Evolutionary conservation across 2,329 filamentous ascomycete species (phyloP).

Genomic region (Pochonia chlamydosporia): DNA sequence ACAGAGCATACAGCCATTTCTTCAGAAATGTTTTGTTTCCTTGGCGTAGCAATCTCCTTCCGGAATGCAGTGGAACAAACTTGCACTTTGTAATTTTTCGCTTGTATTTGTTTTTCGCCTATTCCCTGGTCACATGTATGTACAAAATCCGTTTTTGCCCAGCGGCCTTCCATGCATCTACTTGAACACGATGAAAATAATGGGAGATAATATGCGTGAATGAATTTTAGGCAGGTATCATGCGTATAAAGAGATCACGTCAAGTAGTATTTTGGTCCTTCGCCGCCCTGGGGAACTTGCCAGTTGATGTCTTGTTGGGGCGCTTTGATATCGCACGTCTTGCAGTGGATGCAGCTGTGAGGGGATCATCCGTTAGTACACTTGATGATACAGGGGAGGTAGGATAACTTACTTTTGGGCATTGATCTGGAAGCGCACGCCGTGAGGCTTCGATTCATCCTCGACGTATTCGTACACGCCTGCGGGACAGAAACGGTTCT

Average conservation of each 20-base stretch:
- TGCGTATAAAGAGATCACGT: conserved; percentile 32
- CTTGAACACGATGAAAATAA: background rate
- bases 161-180: conserved; percentile 5
- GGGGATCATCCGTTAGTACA: conserved; percentile 1
- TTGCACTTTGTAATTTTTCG: background rate
- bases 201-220: background rate
- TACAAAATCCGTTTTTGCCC: conserved; percentile 3
- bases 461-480: conserved; percentile 98
- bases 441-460: conserved; percentile 77
- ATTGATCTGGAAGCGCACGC: conserved; percentile 96
- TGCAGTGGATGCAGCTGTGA: conserved; percentile 91
- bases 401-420: conserved; percentile 75
- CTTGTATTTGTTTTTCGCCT: background rate
- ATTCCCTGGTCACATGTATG: background rate
- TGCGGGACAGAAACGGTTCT: conserved; percentile 95
- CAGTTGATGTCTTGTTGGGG: conserved; percentile 96
- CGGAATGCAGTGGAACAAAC: no score
- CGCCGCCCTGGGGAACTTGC: conserved; percentile 90
- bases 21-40: no score
- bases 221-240: conserved; percentile 15
- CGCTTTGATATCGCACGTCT: conserved; percentile 98
- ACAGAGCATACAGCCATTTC: no score
- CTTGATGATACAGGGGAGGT: background rate
- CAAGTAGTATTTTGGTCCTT: conserved; percentile 67
- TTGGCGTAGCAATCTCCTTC: no score